phyloP scores from a whole-genome alignment of 1,139 yeast genomes.

The Pichia sp. region DNA sequence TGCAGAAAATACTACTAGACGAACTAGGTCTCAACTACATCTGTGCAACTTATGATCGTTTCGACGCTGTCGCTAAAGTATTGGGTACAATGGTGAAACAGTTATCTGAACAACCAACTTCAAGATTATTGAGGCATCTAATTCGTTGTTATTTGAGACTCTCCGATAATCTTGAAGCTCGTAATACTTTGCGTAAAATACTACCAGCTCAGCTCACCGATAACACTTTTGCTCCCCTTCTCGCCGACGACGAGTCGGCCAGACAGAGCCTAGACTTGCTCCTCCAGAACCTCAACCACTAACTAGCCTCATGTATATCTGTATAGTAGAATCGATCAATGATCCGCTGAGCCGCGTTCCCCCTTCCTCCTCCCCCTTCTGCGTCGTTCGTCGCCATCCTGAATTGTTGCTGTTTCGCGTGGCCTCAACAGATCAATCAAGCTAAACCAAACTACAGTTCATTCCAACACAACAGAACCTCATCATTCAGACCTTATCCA shows the following conservation, averaged over 20 bases:
- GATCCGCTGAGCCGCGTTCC: too few species aligned
- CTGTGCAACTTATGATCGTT: slow-evolving; percentile 91
- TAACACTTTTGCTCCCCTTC: slow-evolving; percentile 75
- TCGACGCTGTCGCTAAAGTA: slow-evolving; percentile 88
- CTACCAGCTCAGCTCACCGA: slow-evolving; percentile 85
- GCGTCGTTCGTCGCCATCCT: too few species aligned
- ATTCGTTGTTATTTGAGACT: slow-evolving; percentile 88
- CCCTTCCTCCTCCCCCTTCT: too few species aligned
- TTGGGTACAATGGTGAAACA: slow-evolving; percentile 86
- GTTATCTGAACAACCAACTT: slow-evolving; percentile 60
- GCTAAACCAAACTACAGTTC: too few species aligned
- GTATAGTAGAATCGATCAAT: background rate
- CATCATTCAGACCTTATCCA: too few species aligned
- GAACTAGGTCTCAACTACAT: slow-evolving; percentile 87
- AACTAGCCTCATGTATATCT: slow-evolving; percentile 1
- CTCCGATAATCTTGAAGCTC: slow-evolving; percentile 84
- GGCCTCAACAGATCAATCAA: too few species aligned
- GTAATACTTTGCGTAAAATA: slow-evolving; percentile 77
- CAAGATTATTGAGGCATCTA: slow-evolving; percentile 83
- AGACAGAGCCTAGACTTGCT: slow-evolving; percentile 82
- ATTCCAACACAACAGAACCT: background rate
- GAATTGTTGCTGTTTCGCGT: too few species aligned
- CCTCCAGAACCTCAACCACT: slow-evolving; percentile 53
- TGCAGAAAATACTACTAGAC: slow-evolving; percentile 85
- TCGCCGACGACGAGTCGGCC: slow-evolving; percentile 84